Percentiles rank a stretch among this genome's conserved stretches.
Conservation (phyloP, 2,329 filamentous ascomycete species). For the Onygenales sp. region DNA sequence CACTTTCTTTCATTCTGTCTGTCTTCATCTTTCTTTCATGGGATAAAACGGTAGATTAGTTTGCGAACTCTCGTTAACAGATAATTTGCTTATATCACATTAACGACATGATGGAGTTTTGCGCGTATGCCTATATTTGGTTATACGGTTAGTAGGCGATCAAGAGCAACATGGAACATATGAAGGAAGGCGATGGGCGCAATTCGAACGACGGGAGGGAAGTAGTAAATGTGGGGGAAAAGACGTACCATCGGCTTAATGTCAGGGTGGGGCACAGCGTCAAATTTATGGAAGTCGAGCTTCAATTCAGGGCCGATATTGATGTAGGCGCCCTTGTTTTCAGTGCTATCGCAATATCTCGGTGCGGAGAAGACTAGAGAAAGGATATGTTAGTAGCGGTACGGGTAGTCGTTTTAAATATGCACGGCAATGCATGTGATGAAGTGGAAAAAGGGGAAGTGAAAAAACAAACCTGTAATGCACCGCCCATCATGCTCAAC, state of each 20-base stretch:
- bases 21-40: too few species aligned
- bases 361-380: slow-evolving; percentile 82
- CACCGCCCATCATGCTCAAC: slow-evolving; percentile 92
- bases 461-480: slow-evolving; percentile 62
- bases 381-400: background rate
- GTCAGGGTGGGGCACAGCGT: slow-evolving; percentile 90
- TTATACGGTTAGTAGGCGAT: slow-evolving; percentile 2
- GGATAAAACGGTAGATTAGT: too few species aligned
- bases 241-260: slow-evolving; percentile 73
- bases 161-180: background rate
- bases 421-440: too few species aligned
- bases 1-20: too few species aligned
- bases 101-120: slow-evolving; percentile 28
- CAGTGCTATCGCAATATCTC: slow-evolving; percentile 93
- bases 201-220: background rate
- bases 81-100: slow-evolving; percentile 11
- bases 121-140: slow-evolving; percentile 35
- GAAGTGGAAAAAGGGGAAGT: background rate
- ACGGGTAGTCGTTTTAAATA: background rate
- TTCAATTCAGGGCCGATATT: slow-evolving; percentile 90
- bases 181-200: background rate
- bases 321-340: slow-evolving; percentile 98
- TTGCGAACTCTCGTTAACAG: background rate
- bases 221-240: background rate
- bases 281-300: slow-evolving; percentile 85